These are phyloP conservation scores for Phanerochaete carnosa DNA, from an alignment of 768 basidiomycete species.

Conservation along the genomic window DNA sequence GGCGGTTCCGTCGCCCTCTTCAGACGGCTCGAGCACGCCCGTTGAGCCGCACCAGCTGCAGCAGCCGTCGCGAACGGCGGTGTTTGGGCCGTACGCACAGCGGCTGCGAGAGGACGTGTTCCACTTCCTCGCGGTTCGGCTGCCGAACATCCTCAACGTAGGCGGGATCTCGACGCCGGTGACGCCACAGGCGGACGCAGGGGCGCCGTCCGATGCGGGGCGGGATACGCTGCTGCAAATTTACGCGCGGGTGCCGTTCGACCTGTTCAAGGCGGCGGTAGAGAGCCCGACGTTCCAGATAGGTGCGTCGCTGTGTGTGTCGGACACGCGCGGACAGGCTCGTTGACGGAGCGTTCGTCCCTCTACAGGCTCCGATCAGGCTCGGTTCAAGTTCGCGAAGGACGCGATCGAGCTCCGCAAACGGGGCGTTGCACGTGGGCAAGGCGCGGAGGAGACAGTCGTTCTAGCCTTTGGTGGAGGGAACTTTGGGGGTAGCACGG, in stretches of 20 bases:
- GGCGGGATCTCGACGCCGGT: conserved; percentile 25
- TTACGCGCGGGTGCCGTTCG: conserved; percentile 81
- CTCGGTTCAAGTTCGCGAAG: conserved; percentile 89
- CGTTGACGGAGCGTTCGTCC: not conserved
- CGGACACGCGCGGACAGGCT: not conserved
- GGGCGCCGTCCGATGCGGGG: conserved; percentile 35
- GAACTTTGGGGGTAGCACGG: conserved; percentile 65
- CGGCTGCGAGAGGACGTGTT: conserved; percentile 74
- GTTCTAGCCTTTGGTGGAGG: conserved; percentile 84
- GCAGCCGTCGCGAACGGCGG: conserved; percentile 44
- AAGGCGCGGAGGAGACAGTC: conserved; percentile 83
- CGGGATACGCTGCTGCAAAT: conserved; percentile 71
- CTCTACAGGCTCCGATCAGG: conserved; percentile 69
- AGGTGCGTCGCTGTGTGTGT: conserved; percentile 41
- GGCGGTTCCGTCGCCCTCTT: conserved; percentile 43
- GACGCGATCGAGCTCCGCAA: conserved; percentile 84
- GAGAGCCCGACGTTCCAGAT: conserved; percentile 80
- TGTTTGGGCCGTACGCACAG: conserved; percentile 78
- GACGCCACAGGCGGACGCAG: conserved; percentile 33
- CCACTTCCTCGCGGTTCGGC: conserved; percentile 70
- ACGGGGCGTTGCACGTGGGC: conserved; percentile 59
- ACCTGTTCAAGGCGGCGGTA: conserved; percentile 80
- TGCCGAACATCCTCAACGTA: conserved; percentile 64
- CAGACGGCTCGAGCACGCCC: conserved; percentile 51
- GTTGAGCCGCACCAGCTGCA: conserved; percentile 22